Conservation (phyloP, 176 grass and related monocot species). For the Rhynchospora tenuis region DNA sequence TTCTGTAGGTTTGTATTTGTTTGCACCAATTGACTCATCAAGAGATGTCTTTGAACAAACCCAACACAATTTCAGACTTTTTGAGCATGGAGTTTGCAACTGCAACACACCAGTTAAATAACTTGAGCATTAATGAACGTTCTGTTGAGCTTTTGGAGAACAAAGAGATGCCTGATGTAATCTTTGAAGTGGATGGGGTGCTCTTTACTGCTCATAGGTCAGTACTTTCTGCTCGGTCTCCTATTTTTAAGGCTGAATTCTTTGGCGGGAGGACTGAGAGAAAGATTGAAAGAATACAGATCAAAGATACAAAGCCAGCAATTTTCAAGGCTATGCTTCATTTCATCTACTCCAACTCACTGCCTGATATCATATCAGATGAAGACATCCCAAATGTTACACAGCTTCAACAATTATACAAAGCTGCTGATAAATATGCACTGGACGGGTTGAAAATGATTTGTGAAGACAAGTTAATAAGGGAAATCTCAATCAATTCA, state of each 20-base stretch:
- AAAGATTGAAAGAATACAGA: neutral
- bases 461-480: constrained; percentile 21
- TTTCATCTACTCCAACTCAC: neutral
- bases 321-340: neutral
- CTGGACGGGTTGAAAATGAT: constrained; percentile 29
- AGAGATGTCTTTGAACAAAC: neutral
- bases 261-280: neutral
- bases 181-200: neutral
- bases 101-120: neutral
- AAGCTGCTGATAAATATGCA: constrained; percentile 33
- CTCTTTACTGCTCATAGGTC: neutral
- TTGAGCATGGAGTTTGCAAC: neutral
- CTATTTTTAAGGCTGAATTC: neutral
- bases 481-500: neutral
- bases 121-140: neutral
- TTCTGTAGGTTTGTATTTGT: no score
- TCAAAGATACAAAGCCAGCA: neutral
- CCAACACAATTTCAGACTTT: neutral
- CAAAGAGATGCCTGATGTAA: neutral
- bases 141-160: constrained; percentile 7
- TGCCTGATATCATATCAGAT: neutral
- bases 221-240: neutral
- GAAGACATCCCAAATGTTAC: neutral
- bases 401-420: neutral
- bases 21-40: neutral